A percentile compares a stretch with the other conserved stretches of the same genome.
Evolutionary conservation across 2,329 filamentous ascomycete genomes (phyloP).

Genomic region (Lachnum nothofagi): DNA sequence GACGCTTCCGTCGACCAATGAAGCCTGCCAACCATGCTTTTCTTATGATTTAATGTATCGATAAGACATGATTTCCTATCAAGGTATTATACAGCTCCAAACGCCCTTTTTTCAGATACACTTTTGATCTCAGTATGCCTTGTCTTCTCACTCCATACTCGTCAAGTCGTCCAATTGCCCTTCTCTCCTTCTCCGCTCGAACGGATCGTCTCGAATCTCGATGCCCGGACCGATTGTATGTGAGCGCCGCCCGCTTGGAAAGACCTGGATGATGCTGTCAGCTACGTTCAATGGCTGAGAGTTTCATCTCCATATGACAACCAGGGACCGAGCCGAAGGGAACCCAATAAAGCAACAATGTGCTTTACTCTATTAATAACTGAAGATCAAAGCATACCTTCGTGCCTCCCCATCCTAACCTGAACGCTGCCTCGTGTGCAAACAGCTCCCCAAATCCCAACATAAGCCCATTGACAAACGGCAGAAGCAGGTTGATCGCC

Average conservation of each 20-base stretch:
- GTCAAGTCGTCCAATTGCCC: constrained; percentile 60
- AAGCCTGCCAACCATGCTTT: too few relatives aligned
- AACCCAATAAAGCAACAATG: not conserved
- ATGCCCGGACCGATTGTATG: constrained; percentile 74
- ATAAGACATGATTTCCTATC: too few relatives aligned
- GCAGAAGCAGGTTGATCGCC: constrained; percentile 90
- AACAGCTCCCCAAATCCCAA: constrained; percentile 94
- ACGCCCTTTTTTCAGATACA: constrained; percentile 24
- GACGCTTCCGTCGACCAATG: too few relatives aligned
- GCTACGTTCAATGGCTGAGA: not conserved
- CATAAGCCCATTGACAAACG: constrained; percentile 98
- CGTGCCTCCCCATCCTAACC: constrained; percentile 87
- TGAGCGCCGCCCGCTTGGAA: constrained; percentile 24
- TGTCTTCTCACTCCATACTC: constrained; percentile 37
- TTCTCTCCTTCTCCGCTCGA: constrained; percentile 38
- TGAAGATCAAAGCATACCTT: constrained; percentile 58
- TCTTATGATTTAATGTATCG: too few relatives aligned
- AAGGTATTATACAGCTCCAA: constrained; percentile 18
- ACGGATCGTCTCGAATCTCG: constrained; percentile 66
- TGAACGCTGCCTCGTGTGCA: constrained; percentile 89
- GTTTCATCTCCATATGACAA: too few relatives aligned
- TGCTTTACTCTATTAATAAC: not conserved
- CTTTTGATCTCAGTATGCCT: not conserved
- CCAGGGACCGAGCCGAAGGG: too few relatives aligned
- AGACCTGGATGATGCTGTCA: constrained; percentile 25